A percentile compares a stretch with the other conserved stretches of the same genome.
phyloP scores from a whole-genome alignment of 2,329 filamentous ascomycete species.

The Sarocladium kiliense region DNA sequence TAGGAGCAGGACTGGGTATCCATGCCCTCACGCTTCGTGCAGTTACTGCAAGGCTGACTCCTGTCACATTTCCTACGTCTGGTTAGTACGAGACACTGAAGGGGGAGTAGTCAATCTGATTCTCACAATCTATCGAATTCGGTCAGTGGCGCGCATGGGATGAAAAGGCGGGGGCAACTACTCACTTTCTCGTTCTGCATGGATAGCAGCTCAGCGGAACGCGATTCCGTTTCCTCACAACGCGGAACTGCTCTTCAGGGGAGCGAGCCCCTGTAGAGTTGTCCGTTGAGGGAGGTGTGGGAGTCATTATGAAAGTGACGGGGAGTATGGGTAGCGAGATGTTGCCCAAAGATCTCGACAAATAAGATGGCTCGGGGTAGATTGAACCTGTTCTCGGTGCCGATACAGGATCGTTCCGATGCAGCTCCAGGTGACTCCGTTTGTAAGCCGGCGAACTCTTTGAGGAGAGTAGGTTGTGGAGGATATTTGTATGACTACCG shows the following conservation, averaged over 20 bases:
- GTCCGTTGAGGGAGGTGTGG: slow-evolving; percentile 71
- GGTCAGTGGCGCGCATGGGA: slow-evolving; percentile 24
- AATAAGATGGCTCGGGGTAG: neutral
- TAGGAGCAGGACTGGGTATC: slow-evolving; percentile 81
- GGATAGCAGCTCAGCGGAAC: slow-evolving; percentile 88
- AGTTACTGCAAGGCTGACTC: slow-evolving; percentile 87
- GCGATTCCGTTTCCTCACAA: slow-evolving; percentile 87
- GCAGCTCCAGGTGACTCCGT: neutral
- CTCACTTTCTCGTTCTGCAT: slow-evolving; percentile 86
- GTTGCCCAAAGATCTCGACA: slow-evolving; percentile 8
- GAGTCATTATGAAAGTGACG: slow-evolving; percentile 51
- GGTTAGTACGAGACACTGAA: slow-evolving; percentile 9
- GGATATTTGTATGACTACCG: neutral
- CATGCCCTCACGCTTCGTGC: slow-evolving; percentile 81
- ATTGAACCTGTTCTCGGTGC: neutral
- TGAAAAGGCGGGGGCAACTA: slow-evolving; percentile 14
- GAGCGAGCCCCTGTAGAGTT: slow-evolving; percentile 73
- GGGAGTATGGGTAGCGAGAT: slow-evolving; percentile 6
- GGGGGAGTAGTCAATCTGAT: slow-evolving; percentile 1
- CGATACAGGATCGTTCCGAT: too few relatives aligned
- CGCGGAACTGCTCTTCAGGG: slow-evolving; percentile 78
- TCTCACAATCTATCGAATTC: slow-evolving; percentile 22
- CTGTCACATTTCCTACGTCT: slow-evolving; percentile 84
- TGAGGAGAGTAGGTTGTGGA: neutral
- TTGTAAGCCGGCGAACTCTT: neutral